phyloP scores from a whole-genome alignment of 1,284 basidiomycete species.

The Ceraceosorus guamensis region DNA sequence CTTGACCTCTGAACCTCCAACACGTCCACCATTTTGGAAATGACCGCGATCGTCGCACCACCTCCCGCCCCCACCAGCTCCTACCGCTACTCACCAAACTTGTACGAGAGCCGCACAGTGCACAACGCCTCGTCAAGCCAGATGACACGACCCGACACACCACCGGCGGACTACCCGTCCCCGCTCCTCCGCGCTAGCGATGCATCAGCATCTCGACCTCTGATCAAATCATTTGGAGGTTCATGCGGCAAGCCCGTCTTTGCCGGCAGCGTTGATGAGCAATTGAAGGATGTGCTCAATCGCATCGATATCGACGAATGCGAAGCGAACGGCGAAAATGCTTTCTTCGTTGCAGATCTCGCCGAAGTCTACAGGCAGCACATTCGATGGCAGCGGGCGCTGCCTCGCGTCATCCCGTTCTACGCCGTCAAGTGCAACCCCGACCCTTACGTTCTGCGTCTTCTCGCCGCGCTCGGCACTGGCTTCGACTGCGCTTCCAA shows the following conservation, averaged over 20 bases:
- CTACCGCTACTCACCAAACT: no score
- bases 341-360: constrained; percentile 93
- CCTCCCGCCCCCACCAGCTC: no score
- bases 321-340: constrained; percentile 70
- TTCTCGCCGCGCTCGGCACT: constrained; percentile 78
- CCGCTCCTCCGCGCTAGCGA: no score
- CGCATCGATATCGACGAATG: constrained; percentile 50
- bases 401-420: constrained; percentile 76
- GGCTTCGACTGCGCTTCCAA: constrained; percentile 99
- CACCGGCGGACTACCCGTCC: no score
- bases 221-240: no score
- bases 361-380: constrained; percentile 80
- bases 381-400: constrained; percentile 68
- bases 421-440: constrained; percentile 96
- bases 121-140: no score
- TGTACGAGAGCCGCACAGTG: no score
- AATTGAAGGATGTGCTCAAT: constrained; percentile 31
- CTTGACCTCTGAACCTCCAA: no score
- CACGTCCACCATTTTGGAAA: no score
- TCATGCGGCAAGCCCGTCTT: constrained; percentile 20
- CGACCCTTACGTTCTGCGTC: constrained; percentile 82
- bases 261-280: constrained; percentile 28
- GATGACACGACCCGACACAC: no score
- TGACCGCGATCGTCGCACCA: no score
- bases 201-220: no score